A percentile compares a stretch with the other conserved stretches of the same genome.
phyloP scores from a whole-genome alignment of 495 filamentous ascomycete species.

The Aspergillus avenaceus region DNA sequence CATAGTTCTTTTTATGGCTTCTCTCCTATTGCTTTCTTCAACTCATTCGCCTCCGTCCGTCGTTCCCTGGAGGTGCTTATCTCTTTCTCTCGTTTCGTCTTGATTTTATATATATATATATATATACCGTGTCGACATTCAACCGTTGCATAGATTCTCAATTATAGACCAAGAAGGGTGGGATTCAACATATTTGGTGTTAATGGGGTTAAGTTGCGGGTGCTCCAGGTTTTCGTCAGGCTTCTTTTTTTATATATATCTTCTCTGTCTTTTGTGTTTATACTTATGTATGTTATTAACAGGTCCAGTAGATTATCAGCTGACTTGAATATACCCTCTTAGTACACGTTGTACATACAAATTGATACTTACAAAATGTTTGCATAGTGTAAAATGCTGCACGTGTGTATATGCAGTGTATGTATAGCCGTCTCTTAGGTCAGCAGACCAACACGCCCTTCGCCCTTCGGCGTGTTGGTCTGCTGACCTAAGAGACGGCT shows the following conservation, averaged over 20 bases:
- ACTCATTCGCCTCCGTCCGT: too few relatives aligned
- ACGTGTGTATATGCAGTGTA: too few relatives aligned
- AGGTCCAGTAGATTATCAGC: background rate
- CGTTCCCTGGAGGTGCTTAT: too few relatives aligned
- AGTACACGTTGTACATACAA: too few relatives aligned
- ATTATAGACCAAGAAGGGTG: slow-evolving; percentile 11
- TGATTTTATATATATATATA: background rate
- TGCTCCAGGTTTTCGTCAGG: background rate
- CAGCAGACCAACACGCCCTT: too few relatives aligned
- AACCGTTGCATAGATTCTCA: slow-evolving; percentile 25
- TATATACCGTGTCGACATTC: slow-evolving; percentile 18
- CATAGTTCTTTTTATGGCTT: slow-evolving; percentile 4
- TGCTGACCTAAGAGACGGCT: too few relatives aligned
- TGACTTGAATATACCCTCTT: too few relatives aligned
- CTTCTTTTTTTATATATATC: background rate
- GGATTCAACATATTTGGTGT: slow-evolving; percentile 35
- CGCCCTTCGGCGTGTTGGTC: too few relatives aligned
- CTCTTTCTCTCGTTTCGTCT: background rate
- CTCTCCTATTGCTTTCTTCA: slow-evolving; percentile 7
- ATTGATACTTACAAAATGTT: too few relatives aligned
- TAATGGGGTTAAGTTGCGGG: background rate
- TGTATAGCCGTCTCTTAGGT: too few relatives aligned
- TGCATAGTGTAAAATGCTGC: too few relatives aligned
- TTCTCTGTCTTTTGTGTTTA: background rate
- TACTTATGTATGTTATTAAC: too few relatives aligned